A percentile compares a stretch with the other conserved stretches of the same genome.
Evolutionary conservation across 306 rosid genomes (phyloP).

Genomic region (Quercus wislizeni): DNA sequence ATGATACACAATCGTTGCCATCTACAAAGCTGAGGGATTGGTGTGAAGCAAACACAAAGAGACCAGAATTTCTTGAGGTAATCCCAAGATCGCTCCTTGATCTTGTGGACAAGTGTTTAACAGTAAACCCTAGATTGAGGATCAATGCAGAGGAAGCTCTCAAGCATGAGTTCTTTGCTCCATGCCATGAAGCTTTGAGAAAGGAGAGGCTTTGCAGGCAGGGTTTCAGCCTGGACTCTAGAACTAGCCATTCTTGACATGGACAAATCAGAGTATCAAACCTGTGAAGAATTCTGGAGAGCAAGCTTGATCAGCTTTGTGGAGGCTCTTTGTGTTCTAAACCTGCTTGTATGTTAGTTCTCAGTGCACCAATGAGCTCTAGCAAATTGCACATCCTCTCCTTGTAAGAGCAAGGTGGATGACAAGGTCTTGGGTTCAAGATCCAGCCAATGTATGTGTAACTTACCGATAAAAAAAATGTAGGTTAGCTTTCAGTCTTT

Average conservation of each 20-base stretch:
- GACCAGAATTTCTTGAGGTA: slow-evolving; percentile 48
- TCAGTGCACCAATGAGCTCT: no score
- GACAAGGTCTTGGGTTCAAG: no score
- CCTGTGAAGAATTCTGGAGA: slow-evolving; percentile 5
- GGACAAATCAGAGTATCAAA: slow-evolving; percentile 6
- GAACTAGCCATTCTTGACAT: slow-evolving; percentile 4
- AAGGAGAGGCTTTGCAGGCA: slow-evolving; percentile 40
- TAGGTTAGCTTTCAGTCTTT: neutral
- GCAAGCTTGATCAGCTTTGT: neutral
- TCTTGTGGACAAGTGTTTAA: slow-evolving; percentile 61
- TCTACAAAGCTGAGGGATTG: slow-evolving; percentile 45
- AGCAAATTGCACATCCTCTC: no score
- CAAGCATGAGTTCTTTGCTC: slow-evolving; percentile 57
- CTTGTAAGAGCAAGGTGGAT: no score
- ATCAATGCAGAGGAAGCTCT: slow-evolving; percentile 60
- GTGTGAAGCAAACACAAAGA: slow-evolving; percentile 52
- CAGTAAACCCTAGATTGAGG: slow-evolving; percentile 64
- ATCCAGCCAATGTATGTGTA: no score
- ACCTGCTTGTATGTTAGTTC: neutral
- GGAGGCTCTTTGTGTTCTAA: neutral
- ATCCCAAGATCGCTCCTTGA: slow-evolving; percentile 53
- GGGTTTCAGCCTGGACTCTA: slow-evolving; percentile 10
- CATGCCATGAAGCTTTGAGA: slow-evolving; percentile 35
- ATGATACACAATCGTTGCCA: slow-evolving; percentile 38
- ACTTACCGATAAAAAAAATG: no score